Evolutionary conservation across 2,329 filamentous ascomycete species (phyloP).

Genomic region (Diaporthe helianthi): DNA sequence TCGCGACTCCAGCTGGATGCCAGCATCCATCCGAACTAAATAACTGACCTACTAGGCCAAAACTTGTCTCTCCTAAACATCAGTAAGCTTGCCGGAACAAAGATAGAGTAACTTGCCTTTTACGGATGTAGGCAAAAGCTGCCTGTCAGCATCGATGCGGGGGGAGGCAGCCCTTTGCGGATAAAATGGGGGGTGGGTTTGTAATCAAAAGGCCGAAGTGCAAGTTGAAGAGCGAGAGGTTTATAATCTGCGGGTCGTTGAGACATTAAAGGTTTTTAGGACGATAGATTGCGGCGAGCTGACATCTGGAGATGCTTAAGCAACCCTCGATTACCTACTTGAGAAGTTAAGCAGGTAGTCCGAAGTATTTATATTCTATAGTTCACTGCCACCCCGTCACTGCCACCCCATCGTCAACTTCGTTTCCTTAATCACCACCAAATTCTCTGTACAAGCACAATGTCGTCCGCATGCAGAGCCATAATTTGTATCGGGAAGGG

Average conservation of each 20-base stretch:
- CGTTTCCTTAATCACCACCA: not conserved
- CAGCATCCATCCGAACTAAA: no score
- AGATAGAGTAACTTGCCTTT: not conserved
- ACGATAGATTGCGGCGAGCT: not conserved
- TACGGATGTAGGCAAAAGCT: not conserved
- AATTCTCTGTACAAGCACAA: not conserved
- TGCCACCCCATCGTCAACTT: not conserved
- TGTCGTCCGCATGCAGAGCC: slow-evolving; percentile 26
- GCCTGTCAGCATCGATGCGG: not conserved
- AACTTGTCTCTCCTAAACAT: not conserved
- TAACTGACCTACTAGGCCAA: not conserved
- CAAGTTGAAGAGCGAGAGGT: not conserved
- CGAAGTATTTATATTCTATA: not conserved
- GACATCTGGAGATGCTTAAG: no score
- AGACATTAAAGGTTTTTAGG: not conserved
- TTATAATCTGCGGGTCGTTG: not conserved
- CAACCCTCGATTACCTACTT: no score
- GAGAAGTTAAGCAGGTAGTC: no score
- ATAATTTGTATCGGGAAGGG: slow-evolving; percentile 9
- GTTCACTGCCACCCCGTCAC: no score
- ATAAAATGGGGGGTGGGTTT: not conserved
- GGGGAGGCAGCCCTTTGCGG: not conserved
- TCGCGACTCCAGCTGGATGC: not conserved
- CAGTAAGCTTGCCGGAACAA: not conserved
- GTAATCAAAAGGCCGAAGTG: not conserved